Base-by-base conservation (phyloP, 2,329 filamentous ascomycete species). In the Exophiala aquamarina region DNA sequence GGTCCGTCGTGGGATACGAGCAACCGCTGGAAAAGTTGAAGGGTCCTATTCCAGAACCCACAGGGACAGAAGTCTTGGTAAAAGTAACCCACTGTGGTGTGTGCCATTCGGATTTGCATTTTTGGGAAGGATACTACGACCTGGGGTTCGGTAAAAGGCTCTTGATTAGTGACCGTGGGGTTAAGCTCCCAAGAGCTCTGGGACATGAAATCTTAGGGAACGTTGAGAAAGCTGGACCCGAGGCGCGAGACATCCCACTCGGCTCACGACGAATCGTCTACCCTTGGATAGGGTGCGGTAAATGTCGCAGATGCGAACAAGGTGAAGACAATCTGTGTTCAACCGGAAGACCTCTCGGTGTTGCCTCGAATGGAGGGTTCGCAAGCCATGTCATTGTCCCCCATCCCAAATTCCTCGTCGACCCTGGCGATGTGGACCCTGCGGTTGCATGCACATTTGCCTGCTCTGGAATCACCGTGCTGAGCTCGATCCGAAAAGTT, bases 121-220 rank as follows among this genome's bases (percentile, higher is more conserved):
- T 78, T 76, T 2, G 81, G 67, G 56, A 72, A 66, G 70, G 65
- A 55, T 7, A 64, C 64, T 35, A 60, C 63, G 11, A 63, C 64
- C 44, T 72, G 3, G 53, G 53, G 3, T 47, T 40, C 17, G 50
- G 50, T 2, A 48, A 49, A 34, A 14, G 28, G n/a, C 11, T 49
- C 31, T 9, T 42, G 3, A 35, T 52, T 15, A 46, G 37, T 13
- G 49, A 71, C 45, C 69, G 69, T 37, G 70, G 79, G 31, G 77
- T 78, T 35, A 77, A 39, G 23, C 28, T 47, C 10, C 44, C 44
- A 14, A 15, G 39, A 8, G 44, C 36, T 4, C 36, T 82, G 19
- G 82, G 81, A 44, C 82, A 84, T 63, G 82, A 85, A 58, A 83
- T 84, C 35, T 73, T 84, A 53, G 82, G 82, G 35, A 75, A 67